phyloP scores from a whole-genome alignment of 495 filamentous ascomycete genomes.

The Xylaria telfairii region DNA sequence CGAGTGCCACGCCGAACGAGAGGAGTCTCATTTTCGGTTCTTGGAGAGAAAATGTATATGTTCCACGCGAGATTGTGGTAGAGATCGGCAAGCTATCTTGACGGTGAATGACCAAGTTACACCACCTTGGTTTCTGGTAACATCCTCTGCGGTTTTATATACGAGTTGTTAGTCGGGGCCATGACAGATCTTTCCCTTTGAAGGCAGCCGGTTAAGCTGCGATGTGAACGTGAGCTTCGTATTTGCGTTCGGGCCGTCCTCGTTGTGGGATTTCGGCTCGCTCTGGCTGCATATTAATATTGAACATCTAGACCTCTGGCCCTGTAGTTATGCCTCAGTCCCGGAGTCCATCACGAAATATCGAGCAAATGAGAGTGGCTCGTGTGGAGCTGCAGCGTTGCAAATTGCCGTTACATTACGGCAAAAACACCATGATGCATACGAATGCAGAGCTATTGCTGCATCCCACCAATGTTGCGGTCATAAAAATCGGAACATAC shows the following conservation, averaged over 20 bases:
- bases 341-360: background rate
- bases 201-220: background rate
- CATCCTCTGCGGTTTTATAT: conserved; percentile 1
- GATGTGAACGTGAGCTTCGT: background rate
- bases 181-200: background rate
- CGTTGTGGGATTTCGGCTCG: conserved; percentile 20
- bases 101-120: background rate
- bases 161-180: background rate
- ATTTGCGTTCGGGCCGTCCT: conserved; percentile 1
- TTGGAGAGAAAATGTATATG: background rate
- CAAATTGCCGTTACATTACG: conserved; percentile 15
- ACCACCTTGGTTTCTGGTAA: background rate
- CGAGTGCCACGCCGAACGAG: conserved; percentile 8
- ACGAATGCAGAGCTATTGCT: background rate
- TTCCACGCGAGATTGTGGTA: background rate
- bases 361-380: conserved; percentile 4
- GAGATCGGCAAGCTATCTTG: background rate
- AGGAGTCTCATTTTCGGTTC: conserved; percentile 8
- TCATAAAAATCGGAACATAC: background rate
- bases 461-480: background rate
- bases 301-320: conserved; percentile 16
- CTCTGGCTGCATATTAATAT: conserved; percentile 23
- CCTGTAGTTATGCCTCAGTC: background rate
- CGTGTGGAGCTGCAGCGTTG: conserved; percentile 2
- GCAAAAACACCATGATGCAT: conserved; percentile 13